Evolutionary conservation across 208 protist species (phyloP), one percentile per base, ranked within the genome.

Genomic region (Wallacemonas sp.): DNA sequence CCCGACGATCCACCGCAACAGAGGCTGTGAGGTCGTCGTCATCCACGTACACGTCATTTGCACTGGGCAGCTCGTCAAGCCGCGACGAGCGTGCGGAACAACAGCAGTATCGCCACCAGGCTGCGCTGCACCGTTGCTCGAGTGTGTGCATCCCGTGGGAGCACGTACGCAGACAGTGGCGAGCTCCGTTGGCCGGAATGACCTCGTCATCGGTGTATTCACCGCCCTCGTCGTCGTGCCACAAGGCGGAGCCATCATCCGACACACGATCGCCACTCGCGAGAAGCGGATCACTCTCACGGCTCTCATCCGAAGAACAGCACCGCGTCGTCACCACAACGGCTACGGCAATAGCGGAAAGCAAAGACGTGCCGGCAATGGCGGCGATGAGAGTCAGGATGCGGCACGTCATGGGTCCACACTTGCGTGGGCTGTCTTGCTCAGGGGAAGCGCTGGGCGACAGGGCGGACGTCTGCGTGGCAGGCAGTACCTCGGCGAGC

Each of bases 331-430:
- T 32, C 15, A 39, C 29, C 12, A 57, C 6, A 0, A 38, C 10
- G 3, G 17, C 50, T 4, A 57, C 50, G 3, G 38, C n/a, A 4
- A 57, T 19, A 8, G 24, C 29, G n/a, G 30, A 34, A 3, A 57
- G 15, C 4, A 57, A 8, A 9, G 50, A 41, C 4, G 50, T 38
- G 32, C 10, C 30, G 15, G 8, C 50, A 24, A 57, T 57, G 30
- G 38, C 1, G n/a, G 30, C n/a, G 29, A 37, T 4, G 24, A 57
- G 30, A 21, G 21, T 17, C 9, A 33, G 0, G 8, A 32, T 27
- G 50, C 50, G 50, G 32, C 50, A 57, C 50, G 32, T 17, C 30
- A 57, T 4, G 8, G 50, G 50, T 26, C 50, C 50, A 19, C 50
- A 57, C 50, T 57, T 26, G 30, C 5, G 19, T 5, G 42, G 42